Evolutionary conservation across 257 asterid genomes (phyloP), one percentile per base, ranked within the genome.

Genomic region (Rhazya stricta): DNA sequence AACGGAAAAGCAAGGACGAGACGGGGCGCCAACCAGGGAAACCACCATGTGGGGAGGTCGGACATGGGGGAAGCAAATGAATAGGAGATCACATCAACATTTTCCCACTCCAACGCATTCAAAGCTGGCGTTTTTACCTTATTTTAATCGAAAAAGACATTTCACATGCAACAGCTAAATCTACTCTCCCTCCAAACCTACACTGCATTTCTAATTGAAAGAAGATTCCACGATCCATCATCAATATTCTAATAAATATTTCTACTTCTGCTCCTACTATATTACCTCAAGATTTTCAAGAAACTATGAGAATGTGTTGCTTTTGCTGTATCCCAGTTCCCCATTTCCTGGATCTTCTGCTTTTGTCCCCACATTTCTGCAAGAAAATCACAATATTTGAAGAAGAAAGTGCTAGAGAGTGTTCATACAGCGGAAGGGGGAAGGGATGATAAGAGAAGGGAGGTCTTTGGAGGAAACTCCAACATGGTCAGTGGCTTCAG

Each of bases 401-500:
- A 43, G 65, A 50, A 9, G 69, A 61, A 67, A 41, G 67, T 30
- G 45, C 7, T 51, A 56, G 16, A 27, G 37, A 76, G 58, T 34
- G 78, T 9, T 42, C 76, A 34, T 27, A 3, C 10, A 56, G 37
- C 43, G 72, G 48, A 19, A 36, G 15, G 5, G 41, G 10, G 6
- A 19, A 41, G 90, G 76, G 72, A 62, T 77, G 72, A 27, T 84
- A 16, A 88, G 92, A 77, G 91, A 84, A 85, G 95, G 97, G 77
- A 93, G 97, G 83, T 91, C 96, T 69, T 84, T 93, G 79, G 93
- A 86, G 84, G 97, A 72, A 48, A 93, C 98, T 43, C 98, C 98
- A 73, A 91, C 98, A 43, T 93, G 98, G 97, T 86, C 97, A n/a
- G 98, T 93, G 75, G 98, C 98, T 70, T 79, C 96, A 27, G 97